phyloP scores from a whole-genome alignment of 2,329 filamentous ascomycete species.

The Beauveria asiatica region DNA sequence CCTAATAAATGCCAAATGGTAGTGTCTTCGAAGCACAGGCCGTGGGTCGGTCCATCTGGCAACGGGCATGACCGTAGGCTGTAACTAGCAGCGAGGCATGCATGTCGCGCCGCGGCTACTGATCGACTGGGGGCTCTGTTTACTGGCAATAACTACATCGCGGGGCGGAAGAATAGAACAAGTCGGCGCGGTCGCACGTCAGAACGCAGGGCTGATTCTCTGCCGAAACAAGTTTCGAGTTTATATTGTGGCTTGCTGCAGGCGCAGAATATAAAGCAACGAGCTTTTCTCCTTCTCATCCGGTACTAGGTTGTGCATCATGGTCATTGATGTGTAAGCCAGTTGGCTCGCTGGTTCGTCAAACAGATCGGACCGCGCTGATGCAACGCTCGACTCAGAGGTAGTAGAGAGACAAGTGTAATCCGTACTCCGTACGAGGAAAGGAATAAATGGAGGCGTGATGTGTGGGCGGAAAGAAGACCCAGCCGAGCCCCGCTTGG shows the following conservation, averaged over 20 bases:
- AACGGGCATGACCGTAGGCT: neutral
- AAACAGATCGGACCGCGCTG: neutral
- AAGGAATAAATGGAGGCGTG: too few relatives aligned
- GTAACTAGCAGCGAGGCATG: neutral
- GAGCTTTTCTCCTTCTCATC: neutral
- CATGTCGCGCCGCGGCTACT: neutral
- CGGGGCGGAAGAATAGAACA: neutral
- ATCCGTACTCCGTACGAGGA: too few relatives aligned
- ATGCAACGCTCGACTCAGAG: neutral
- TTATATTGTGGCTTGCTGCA: neutral
- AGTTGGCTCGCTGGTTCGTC: neutral
- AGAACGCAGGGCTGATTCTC: neutral
- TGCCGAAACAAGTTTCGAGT: neutral
- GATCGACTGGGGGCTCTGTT: too few relatives aligned
- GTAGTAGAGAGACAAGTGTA: too few relatives aligned
- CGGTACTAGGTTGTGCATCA: neutral
- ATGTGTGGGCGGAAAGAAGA: too few relatives aligned
- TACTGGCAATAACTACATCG: neutral
- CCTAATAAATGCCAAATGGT: neutral
- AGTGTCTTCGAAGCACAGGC: neutral
- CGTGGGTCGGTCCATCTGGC: neutral
- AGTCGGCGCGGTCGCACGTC: neutral
- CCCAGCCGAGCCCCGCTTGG: too few relatives aligned
- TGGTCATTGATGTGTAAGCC: too few relatives aligned
- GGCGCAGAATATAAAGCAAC: neutral